These are phyloP conservation scores for Macrolepiota dolichaula DNA, from an alignment of 768 basidiomycete genomes.

Conservation along the genomic window DNA sequence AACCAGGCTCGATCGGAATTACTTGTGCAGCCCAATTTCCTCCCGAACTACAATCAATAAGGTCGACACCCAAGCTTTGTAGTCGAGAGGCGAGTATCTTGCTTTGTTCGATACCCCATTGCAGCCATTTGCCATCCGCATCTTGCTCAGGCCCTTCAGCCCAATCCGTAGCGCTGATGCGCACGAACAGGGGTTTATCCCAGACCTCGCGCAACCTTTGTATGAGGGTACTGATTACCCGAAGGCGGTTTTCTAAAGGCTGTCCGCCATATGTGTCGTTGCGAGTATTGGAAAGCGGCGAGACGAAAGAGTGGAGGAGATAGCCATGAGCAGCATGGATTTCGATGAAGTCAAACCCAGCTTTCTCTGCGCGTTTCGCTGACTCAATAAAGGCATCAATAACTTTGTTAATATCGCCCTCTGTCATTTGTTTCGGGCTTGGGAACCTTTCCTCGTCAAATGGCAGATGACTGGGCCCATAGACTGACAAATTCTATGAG, in stretches of 20 bases:
- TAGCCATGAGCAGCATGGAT: conserved; percentile 72
- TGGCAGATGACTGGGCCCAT: conserved; percentile 55
- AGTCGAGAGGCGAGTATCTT: conserved; percentile 54
- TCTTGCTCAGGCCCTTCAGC: conserved; percentile 53
- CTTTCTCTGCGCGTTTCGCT: conserved; percentile 48
- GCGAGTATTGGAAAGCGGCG: conserved; percentile 72
- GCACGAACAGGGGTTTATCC: conserved; percentile 67
- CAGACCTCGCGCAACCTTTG: conserved; percentile 51
- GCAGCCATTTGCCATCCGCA: conserved; percentile 52
- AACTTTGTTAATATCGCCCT: conserved; percentile 50
- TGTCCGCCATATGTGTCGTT: conserved; percentile 71
- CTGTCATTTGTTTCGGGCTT: conserved; percentile 55
- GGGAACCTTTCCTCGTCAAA: conserved; percentile 48
- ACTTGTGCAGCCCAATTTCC: conserved; percentile 63
- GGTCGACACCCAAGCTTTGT: conserved; percentile 61
- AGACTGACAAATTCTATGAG: conserved; percentile 38
- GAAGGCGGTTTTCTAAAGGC: conserved; percentile 67
- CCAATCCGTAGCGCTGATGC: conserved; percentile 70
- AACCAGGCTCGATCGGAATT: conserved; percentile 52
- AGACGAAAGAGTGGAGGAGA: conserved; percentile 64
- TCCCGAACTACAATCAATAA: conserved; percentile 72
- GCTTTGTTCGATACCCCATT: conserved; percentile 81
- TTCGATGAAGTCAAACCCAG: conserved; percentile 74
- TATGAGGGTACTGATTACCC: conserved; percentile 60
- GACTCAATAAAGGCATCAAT: conserved; percentile 60